These are phyloP conservation scores for Boletus coccyginus DNA, from an alignment of 768 basidiomycete genomes.

Conservation along the genomic window DNA sequence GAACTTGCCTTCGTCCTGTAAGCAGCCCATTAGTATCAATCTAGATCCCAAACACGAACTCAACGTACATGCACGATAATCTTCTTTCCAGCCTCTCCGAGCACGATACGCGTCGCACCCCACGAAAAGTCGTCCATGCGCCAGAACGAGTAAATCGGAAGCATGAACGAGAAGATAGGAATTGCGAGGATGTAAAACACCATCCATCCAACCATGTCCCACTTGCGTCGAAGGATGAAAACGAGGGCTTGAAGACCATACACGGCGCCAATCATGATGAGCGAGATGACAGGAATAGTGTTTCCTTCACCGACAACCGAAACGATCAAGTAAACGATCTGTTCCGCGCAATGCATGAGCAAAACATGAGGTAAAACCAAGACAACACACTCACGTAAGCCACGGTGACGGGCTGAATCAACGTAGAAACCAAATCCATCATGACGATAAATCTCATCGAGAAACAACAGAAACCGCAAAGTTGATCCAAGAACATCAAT, in stretches of 20 bases:
- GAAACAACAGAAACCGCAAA: constrained; percentile 98
- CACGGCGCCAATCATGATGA: constrained; percentile 90
- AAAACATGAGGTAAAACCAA: background rate
- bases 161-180: constrained; percentile 88
- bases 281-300: constrained; percentile 73
- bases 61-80: constrained; percentile 83
- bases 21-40: constrained; percentile 7
- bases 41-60: background rate
- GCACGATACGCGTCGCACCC: constrained; percentile 89
- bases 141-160: constrained; percentile 97
- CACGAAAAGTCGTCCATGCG: constrained; percentile 97
- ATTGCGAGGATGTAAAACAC: constrained; percentile 94
- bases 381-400: constrained; percentile 68
- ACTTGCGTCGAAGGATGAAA: constrained; percentile 89
- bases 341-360: constrained; percentile 4
- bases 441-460: constrained; percentile 99
- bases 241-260: constrained; percentile 94
- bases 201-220: constrained; percentile 99
- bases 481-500: constrained; percentile 84
- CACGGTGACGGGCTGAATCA: constrained; percentile 83
- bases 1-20: constrained; percentile 94
- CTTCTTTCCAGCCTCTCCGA: constrained; percentile 95
- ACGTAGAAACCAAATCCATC: constrained; percentile 88
- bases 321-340: constrained; percentile 90
- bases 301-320: constrained; percentile 65